Conservation (phyloP, 1,139 yeast species). For the Candida gigantensis region DNA sequence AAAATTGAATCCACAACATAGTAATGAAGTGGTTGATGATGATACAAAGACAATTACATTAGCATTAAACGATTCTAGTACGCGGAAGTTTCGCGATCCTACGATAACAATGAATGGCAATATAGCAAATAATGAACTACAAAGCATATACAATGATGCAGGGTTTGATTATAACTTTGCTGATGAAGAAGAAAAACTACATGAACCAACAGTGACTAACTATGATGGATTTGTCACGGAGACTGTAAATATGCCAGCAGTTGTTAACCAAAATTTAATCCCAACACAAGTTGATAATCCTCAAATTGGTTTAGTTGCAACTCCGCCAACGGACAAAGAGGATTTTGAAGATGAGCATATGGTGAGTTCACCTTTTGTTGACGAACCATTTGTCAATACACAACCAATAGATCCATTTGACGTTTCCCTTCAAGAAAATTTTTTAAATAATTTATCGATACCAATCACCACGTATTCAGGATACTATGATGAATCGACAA, state of each 20-base stretch:
- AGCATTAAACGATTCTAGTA: conserved; percentile 29
- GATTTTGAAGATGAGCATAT: conserved; percentile 16
- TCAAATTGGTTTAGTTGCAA: conserved; percentile 14
- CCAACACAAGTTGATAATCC: conserved; percentile 6
- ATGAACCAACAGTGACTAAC: conserved; percentile 35
- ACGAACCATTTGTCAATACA: conserved; percentile 28
- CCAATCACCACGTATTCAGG: conserved; percentile 33
- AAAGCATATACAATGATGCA: conserved; percentile 74
- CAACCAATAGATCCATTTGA: conserved; percentile 22
- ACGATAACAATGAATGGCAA: conserved; percentile 78
- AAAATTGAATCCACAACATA: not conserved
- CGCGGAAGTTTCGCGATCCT: conserved; percentile 42
- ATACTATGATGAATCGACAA: conserved; percentile 22
- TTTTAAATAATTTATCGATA: conserved; percentile 26
- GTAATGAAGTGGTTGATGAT: conserved; percentile 10
- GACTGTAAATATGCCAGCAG: conserved; percentile 31
- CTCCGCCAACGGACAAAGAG: conserved; percentile 37
- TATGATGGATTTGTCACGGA: conserved; percentile 57
- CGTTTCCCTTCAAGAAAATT: conserved; percentile 21
- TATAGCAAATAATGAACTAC: conserved; percentile 74
- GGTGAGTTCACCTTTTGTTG: conserved; percentile 52
- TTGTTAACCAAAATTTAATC: conserved; percentile 1
- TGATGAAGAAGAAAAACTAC: conserved; percentile 27
- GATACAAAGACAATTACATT: conserved; percentile 30
- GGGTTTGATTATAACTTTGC: conserved; percentile 33